These are phyloP conservation scores for Cinchona pubescens DNA, from an alignment of 257 asterid genomes.

Conservation along the genomic window DNA sequence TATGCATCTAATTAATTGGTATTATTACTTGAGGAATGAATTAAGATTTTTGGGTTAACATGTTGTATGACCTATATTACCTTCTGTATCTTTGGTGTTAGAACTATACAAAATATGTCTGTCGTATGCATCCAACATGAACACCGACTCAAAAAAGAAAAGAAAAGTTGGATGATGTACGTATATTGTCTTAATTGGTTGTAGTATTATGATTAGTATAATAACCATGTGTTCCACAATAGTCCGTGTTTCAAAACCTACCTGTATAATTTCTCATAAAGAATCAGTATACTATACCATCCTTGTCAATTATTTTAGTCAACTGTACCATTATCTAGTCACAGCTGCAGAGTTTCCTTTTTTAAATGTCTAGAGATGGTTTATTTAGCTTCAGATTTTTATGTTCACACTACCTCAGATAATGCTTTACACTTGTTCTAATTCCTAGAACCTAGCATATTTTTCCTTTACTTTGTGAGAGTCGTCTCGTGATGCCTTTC, in stretches of 20 bases:
- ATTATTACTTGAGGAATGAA: neutral
- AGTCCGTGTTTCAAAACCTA: neutral
- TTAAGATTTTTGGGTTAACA: neutral
- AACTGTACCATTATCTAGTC: neutral
- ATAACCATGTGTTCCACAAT: neutral
- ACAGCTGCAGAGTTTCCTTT: neutral
- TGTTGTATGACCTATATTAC: neutral
- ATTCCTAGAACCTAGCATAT: no score
- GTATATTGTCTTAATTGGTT: neutral
- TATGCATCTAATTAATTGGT: neutral
- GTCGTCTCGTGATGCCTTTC: no score
- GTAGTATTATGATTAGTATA: neutral
- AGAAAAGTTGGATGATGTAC: neutral
- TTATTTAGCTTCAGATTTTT: neutral
- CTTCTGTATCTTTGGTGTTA: neutral
- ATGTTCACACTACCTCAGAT: neutral
- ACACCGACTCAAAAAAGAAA: no score
- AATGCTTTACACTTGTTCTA: neutral
- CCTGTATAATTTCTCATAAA: no score
- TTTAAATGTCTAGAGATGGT: neutral
- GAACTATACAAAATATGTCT: neutral
- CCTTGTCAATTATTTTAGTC: no score
- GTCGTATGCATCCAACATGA: neutral
- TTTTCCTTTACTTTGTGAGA: no score
- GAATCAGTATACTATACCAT: no score